phyloP scores from a whole-genome alignment of 2,329 filamentous ascomycete genomes.

The Beauveria rudraprayagi region DNA sequence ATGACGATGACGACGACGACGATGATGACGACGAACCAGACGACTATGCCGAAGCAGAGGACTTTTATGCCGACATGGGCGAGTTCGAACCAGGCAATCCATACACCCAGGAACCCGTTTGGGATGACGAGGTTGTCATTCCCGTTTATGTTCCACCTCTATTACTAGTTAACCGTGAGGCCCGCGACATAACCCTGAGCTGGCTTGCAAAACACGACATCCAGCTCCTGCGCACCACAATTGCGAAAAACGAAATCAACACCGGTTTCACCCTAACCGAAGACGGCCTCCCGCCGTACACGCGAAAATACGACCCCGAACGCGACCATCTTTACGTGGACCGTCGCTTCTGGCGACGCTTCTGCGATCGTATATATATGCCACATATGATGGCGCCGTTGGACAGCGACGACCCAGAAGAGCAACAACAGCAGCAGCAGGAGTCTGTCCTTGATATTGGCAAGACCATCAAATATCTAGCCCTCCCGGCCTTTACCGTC shows the following conservation, averaged over 20 bases:
- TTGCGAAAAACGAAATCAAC: not conserved
- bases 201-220: slow-evolving; percentile 14
- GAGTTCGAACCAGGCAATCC: not conserved
- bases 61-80: not conserved
- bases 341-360: slow-evolving; percentile 4
- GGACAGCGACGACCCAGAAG: not conserved
- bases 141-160: slow-evolving; percentile 14
- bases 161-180: slow-evolving; percentile 17
- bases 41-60: not conserved
- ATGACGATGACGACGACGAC: not conserved
- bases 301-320: slow-evolving; percentile 3
- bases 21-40: not conserved
- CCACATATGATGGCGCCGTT: not conserved
- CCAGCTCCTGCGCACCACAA: not conserved
- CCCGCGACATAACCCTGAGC: slow-evolving; percentile 13
- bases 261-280: not conserved
- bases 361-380: slow-evolving; percentile 2
- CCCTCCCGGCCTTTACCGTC: slow-evolving; percentile 19
- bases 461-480: slow-evolving; percentile 15
- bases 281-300: not conserved
- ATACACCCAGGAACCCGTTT: not conserved
- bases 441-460: slow-evolving; percentile 5
- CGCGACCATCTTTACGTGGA: slow-evolving; percentile 8
- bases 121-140: slow-evolving; percentile 11
- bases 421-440: not conserved